Percentiles rank a stretch among this genome's conserved stretches.
Conservation (phyloP, 1,284 basidiomycete genomes). For the Ustilago lituana region DNA sequence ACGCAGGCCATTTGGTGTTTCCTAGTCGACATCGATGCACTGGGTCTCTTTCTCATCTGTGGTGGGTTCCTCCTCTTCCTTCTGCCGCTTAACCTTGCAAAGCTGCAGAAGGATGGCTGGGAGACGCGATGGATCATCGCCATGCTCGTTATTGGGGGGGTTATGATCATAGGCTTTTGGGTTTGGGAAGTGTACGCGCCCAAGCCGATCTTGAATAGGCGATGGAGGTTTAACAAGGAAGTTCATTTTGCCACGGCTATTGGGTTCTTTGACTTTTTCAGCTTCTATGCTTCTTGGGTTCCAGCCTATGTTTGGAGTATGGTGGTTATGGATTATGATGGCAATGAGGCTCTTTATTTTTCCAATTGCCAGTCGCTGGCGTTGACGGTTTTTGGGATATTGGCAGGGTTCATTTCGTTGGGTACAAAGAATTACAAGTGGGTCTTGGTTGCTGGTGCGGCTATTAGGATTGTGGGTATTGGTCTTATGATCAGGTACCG, state of each 20-base stretch:
- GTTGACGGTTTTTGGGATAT: conserved; percentile 63
- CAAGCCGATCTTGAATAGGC: conserved; percentile 56
- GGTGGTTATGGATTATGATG: conserved; percentile 46
- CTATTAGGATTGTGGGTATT: conserved; percentile 60
- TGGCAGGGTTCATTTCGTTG: conserved; percentile 56
- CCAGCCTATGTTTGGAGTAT: conserved; percentile 51
- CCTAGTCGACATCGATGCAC: conserved; percentile 56
- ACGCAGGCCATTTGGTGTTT: conserved; percentile 20
- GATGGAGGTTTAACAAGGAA: conserved; percentile 63
- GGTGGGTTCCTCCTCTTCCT: conserved; percentile 63
- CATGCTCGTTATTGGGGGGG: conserved; percentile 60
- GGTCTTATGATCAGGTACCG: conserved; percentile 66
- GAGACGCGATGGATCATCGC: conserved; percentile 60
- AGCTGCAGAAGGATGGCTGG: conserved; percentile 50
- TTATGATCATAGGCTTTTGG: conserved; percentile 49
- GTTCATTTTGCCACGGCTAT: conserved; percentile 60
- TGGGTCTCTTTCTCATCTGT: conserved; percentile 61
- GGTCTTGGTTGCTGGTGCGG: conserved; percentile 51
- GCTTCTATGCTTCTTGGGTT: conserved; percentile 60
- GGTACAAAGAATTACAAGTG: conserved; percentile 64
- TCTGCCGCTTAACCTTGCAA: conserved; percentile 55
- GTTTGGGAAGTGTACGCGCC: conserved; percentile 58
- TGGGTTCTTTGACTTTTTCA: conserved; percentile 65
- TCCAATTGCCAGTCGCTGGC: conserved; percentile 58
- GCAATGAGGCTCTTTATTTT: conserved; percentile 53